Evolutionary conservation across 1,284 basidiomycete species (phyloP), one percentile per base, ranked within the genome.

Genomic region (Volvariella volvacea): DNA sequence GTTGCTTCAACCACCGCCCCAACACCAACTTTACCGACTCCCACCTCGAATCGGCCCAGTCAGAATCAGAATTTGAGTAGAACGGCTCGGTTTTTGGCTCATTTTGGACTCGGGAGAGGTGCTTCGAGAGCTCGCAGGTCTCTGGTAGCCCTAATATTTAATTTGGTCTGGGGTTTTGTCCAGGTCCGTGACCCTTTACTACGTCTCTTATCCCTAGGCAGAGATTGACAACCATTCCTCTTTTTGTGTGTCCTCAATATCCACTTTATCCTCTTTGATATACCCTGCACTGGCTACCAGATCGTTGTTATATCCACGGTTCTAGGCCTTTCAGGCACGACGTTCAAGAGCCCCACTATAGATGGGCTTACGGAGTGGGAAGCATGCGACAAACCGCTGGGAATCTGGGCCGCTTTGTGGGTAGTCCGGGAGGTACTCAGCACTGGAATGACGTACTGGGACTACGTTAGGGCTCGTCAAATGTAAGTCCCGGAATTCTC

Each of bases 331-430:
- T 71, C 77, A 7, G 69, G 59, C 9, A 59, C 74, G 1, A 59
- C 65, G 31, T 65, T 67, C 30, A 64, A 67, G 50, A 85, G 79
- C 53, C 76, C 75, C 8, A 69, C 63, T 0, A 48, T 66, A 41
- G 61, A 63, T 1, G 54, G 52, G 1, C 44, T 67, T 37, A 73
- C 68, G 43, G 84, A 88, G 62, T 85, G 84, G 73, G 55, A 60
- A 16, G 81, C 81, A 0, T 88, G 85, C 51, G 69, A 70, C 43
- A 70, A 76, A 16, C 85, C 85, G 3, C 60, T 89, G 9, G 86
- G 86, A 0, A 64, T 70, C 2, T 89, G 86, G 87, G 74, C 80
- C 46, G 71, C 72, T 40, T 63, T 89, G 3, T 89, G 87, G 83
- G 60, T 82, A 19, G 64, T 72, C 17, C 71, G 83, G 48, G 75